Percentiles rank a stretch among this genome's conserved stretches.
phyloP scores from a whole-genome alignment of 1,284 basidiomycete genomes.

The Cutaneotrichosporon spelunceum region DNA sequence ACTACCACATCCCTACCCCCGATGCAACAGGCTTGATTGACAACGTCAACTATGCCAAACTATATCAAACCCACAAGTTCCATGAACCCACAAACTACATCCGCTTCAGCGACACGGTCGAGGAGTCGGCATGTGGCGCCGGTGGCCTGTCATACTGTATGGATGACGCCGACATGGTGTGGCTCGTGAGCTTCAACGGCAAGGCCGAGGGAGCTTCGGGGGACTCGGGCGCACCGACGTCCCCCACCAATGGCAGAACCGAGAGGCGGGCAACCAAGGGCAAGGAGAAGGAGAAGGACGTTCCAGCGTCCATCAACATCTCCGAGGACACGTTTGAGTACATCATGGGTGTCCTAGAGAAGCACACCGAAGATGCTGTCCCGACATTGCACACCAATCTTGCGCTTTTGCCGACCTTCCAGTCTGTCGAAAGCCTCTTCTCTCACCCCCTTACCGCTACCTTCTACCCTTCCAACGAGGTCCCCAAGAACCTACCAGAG shows the following conservation, averaged over 20 bases:
- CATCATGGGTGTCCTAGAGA: slow-evolving; percentile 92
- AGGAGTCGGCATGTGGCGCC: slow-evolving; percentile 59
- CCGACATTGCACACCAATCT: slow-evolving; percentile 80
- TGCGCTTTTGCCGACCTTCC: slow-evolving; percentile 64
- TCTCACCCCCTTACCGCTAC: slow-evolving; percentile 58
- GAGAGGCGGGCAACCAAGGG: slow-evolving; percentile 50
- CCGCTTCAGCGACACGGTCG: slow-evolving; percentile 80
- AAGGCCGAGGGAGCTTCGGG: slow-evolving; percentile 76
- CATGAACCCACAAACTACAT: slow-evolving; percentile 76
- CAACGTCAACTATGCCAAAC: slow-evolving; percentile 60
- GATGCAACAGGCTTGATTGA: slow-evolving; percentile 78
- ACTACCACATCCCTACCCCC: slow-evolving; percentile 85
- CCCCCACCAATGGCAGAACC: slow-evolving; percentile 40
- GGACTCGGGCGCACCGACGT: slow-evolving; percentile 54
- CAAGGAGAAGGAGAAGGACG: slow-evolving; percentile 54
- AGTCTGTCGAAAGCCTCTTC: slow-evolving; percentile 73
- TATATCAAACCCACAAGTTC: slow-evolving; percentile 70
- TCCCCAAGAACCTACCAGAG: slow-evolving; percentile 63
- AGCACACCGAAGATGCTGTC: slow-evolving; percentile 79
- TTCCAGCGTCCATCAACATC: slow-evolving; percentile 54
- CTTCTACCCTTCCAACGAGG: slow-evolving; percentile 62
- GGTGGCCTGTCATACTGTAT: slow-evolving; percentile 68
- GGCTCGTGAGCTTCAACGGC: slow-evolving; percentile 89
- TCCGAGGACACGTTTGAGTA: slow-evolving; percentile 90
- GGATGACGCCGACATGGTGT: slow-evolving; percentile 94